Evolutionary conservation across 2,329 filamentous ascomycete species (phyloP), one percentile per base, ranked within the genome.

Genomic region (Colletotrichum falcatum): DNA sequence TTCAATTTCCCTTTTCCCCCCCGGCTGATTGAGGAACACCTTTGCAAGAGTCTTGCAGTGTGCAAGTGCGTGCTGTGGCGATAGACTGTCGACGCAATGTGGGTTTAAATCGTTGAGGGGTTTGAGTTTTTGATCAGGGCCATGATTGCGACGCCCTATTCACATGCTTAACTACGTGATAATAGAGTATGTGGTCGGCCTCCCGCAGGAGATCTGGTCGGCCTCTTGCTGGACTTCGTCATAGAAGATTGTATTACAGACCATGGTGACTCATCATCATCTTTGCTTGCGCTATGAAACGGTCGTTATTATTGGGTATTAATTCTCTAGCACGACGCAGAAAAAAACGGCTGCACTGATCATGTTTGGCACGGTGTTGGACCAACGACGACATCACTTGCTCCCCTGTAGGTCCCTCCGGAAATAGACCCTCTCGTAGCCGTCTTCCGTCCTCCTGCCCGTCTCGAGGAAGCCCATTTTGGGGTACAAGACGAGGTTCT

Each of bases 401-500:
- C 14, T 11, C 2, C 6, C 16, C 30, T 30, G 59, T n/a, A 80
- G 28, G 0, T 72, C 66, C 48, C 78, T 81, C 0, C 77, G 75
- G 64, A 78, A 82, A 61, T 78, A 82, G 0, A 82, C 80, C 2
- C 80, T 73, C 6, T 80, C 74, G 53, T 78, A 81, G 0, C 80
- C 80, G 16, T 76, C 74, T 18, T 81, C 80, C 0, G 51, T 74
- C 44, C 62, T 75, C 14, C 79, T 72, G 11, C 61, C 80, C 2
- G 70, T 76, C 68, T 82, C 78, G 0, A 62, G n/a, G 26, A 80
- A 82, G 0, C 80, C 80, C 75, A 55, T 54, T 28, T 20, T 76
- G 35, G 48, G 35, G 23, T 62, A 62, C 4, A 78, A 54, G 0
- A 79, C 60, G 28, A 82, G 74, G 5, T 80, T 78, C 5, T 80